Conservation (phyloP, 805 yeast genomes). For the Candida lessepsii region DNA sequence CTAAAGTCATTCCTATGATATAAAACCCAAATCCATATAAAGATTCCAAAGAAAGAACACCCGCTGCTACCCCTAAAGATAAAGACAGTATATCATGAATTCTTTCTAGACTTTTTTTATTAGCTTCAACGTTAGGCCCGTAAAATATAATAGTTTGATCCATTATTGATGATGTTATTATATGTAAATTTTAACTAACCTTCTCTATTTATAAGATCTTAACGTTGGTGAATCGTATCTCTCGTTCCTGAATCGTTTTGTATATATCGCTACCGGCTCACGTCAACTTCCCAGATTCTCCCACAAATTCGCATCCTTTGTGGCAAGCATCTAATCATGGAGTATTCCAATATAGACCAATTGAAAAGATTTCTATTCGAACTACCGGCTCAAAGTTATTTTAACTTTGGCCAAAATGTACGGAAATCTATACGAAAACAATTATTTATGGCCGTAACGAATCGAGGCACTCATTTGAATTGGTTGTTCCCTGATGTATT, state of each 20-base stretch:
- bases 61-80: constrained; percentile 40
- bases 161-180: background rate
- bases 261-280: no score
- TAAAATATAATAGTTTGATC: constrained; percentile 20
- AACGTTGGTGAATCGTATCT: no score
- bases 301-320: constrained; percentile 9
- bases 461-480: constrained; percentile 30
- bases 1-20: constrained; percentile 30
- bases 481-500: constrained; percentile 37
- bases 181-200: no score
- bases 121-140: constrained; percentile 29
- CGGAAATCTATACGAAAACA: constrained; percentile 29
- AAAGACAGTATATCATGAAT: constrained; percentile 39
- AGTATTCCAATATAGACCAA: constrained; percentile 4
- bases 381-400: constrained; percentile 29
- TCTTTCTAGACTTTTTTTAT: constrained; percentile 27
- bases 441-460: constrained; percentile 31
- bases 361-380: constrained; percentile 34
- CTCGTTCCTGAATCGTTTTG: no score
- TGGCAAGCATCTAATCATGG: constrained; percentile 3
- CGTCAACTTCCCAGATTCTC: no score
- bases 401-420: constrained; percentile 24
- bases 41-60: constrained; percentile 39
- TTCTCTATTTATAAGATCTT: no score
- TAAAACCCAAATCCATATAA: constrained; percentile 35